A percentile compares a stretch with the other conserved stretches of the same genome.
phyloP scores from a whole-genome alignment of 768 basidiomycete genomes.

The Gymnopilus junonius region DNA sequence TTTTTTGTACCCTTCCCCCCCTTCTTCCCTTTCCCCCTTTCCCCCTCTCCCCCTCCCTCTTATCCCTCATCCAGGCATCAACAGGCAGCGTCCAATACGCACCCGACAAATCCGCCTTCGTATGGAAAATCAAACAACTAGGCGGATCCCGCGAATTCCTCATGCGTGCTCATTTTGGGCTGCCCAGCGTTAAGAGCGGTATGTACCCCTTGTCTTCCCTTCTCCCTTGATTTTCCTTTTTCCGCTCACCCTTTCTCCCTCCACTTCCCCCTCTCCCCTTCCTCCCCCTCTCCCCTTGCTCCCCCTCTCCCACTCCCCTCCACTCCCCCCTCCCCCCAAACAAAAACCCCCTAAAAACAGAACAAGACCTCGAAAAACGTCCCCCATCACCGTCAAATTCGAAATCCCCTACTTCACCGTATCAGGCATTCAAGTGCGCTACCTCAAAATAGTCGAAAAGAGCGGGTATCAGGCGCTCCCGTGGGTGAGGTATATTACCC shows the following conservation, averaged over 20 bases:
- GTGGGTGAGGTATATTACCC: conserved; percentile 95
- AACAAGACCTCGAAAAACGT: conserved; percentile 84
- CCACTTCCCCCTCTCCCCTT: not conserved
- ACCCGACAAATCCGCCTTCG: conserved; percentile 97
- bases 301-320: too few species aligned
- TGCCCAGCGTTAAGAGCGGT: conserved; percentile 94
- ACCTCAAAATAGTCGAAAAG: conserved; percentile 98
- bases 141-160: conserved; percentile 96
- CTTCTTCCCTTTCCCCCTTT: not conserved
- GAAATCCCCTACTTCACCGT: conserved; percentile 99
- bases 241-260: not conserved
- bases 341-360: too few species aligned
- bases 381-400: conserved; percentile 95
- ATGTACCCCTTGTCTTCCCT: conserved; percentile 30
- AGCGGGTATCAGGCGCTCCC: conserved; percentile 96
- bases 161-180: conserved; percentile 97
- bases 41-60: not conserved
- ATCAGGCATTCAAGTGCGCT: conserved; percentile 96
- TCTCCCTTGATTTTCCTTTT: not conserved
- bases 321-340: too few species aligned
- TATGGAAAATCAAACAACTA: conserved; percentile 99
- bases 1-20: too few species aligned
- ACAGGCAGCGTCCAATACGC: conserved; percentile 97
- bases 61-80: too few species aligned
- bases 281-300: too few species aligned